Evolutionary conservation across 2,329 filamentous ascomycete genomes (phyloP).

Genomic region (Phoma herbarum): DNA sequence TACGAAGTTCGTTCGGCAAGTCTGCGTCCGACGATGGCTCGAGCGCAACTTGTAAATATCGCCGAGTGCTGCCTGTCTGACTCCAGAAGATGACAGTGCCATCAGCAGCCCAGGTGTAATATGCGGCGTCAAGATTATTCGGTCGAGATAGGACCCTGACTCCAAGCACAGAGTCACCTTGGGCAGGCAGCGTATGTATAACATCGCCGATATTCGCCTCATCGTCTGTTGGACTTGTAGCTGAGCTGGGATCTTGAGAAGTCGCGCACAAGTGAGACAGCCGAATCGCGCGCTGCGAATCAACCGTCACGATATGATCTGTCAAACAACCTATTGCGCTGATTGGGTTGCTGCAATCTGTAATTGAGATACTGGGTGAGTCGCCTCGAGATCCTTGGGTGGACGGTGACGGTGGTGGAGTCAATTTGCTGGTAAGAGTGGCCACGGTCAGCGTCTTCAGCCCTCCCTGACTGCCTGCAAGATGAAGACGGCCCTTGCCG

Average conservation of each 20-base stretch:
- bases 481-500: conserved; percentile 65
- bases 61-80: conserved; percentile 72
- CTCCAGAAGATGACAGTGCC: conserved; percentile 87
- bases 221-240: conserved; percentile 17
- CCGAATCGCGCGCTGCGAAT: conserved; percentile 77
- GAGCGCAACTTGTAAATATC: conserved; percentile 71
- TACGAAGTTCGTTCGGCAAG: conserved; percentile 66
- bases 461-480: conserved; percentile 73
- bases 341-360: conserved; percentile 41
- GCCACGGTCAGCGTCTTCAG: conserved; percentile 57
- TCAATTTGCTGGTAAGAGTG: conserved; percentile 43
- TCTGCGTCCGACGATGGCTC: conserved; percentile 65
- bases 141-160: conserved; percentile 70
- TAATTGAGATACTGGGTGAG: conserved; percentile 43
- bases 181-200: conserved; percentile 61
- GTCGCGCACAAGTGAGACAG: conserved; percentile 59
- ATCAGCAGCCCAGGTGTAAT: conserved; percentile 87
- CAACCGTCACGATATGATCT: conserved; percentile 64
- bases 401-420: conserved; percentile 49
- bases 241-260: not conserved
- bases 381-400: conserved; percentile 41
- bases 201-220: conserved; percentile 42
- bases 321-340: conserved; percentile 51
- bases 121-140: conserved; percentile 71
- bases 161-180: conserved; percentile 71